Conservation (phyloP, 1,284 basidiomycete genomes). For the Boletellus deceptivus region DNA sequence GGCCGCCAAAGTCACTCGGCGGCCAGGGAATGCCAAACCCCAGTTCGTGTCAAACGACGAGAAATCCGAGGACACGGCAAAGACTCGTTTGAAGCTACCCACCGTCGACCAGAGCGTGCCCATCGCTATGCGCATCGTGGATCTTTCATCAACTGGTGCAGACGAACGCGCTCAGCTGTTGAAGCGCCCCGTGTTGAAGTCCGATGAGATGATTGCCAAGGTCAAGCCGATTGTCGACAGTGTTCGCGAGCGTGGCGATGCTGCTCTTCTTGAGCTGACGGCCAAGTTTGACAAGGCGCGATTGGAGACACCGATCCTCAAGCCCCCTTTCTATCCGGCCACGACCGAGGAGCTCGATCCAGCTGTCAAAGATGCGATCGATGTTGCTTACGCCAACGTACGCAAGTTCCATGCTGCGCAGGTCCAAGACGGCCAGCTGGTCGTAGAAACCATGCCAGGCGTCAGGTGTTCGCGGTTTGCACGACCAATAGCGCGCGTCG, state of each 20-base stretch:
- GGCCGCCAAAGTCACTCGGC: slow-evolving; percentile 83
- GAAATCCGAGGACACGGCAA: slow-evolving; percentile 26
- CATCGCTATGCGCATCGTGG: slow-evolving; percentile 78
- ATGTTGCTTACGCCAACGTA: slow-evolving; percentile 92
- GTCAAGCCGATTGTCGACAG: slow-evolving; percentile 94
- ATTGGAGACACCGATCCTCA: slow-evolving; percentile 60
- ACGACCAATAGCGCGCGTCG: slow-evolving; percentile 91
- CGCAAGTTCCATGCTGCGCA: slow-evolving; percentile 89
- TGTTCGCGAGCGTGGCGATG: slow-evolving; percentile 84
- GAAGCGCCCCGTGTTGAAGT: slow-evolving; percentile 88
- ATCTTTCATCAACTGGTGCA: slow-evolving; percentile 53
- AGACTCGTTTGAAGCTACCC: slow-evolving; percentile 27
- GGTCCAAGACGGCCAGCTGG: slow-evolving; percentile 65
- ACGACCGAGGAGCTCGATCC: slow-evolving; percentile 55
- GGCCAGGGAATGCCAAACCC: slow-evolving; percentile 93
- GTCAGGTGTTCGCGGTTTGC: slow-evolving; percentile 94
- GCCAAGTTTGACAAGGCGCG: slow-evolving; percentile 89
- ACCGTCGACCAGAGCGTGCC: slow-evolving; percentile 36
- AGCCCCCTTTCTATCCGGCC: slow-evolving; percentile 71
- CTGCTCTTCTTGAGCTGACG: slow-evolving; percentile 85
- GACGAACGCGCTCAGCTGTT: slow-evolving; percentile 72
- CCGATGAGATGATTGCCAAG: slow-evolving; percentile 91
- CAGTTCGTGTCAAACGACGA: slow-evolving; percentile 60
- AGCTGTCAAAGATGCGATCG: slow-evolving; percentile 80
- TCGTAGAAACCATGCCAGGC: slow-evolving; percentile 97